Base-by-base conservation (phyloP, 2,329 filamentous ascomycete genomes). In the Lachnellula suecica region DNA sequence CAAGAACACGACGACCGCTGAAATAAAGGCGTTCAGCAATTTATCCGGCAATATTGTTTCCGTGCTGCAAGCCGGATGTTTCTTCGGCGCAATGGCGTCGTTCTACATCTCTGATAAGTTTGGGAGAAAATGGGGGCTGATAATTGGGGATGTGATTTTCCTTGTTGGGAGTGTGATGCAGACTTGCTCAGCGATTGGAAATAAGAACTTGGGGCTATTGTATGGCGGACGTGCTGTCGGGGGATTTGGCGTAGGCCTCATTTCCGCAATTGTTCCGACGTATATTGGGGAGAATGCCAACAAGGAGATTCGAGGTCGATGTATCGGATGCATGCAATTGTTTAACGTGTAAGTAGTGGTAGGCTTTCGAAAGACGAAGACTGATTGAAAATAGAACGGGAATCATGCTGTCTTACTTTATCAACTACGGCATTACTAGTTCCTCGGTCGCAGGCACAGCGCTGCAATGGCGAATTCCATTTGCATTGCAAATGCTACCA, bases 61-160 rank as follows among this genome's bases (percentile, higher is more conserved):
- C 20, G 80, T 87, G 45, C 91, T 89, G 72, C 89, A 93, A 69
- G 89, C 88, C 8, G 88, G 89, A 52, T 88, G 88, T 52, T 92
- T 93, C 73, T 92, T 93, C 61, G 89, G 89, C 46, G 82, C 84
- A 10, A 71, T 90, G 31, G 78, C 81, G 53, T 86, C 83, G 49
- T 91, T 87, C 61, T 77, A 73, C 8, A 77, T 81, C 31, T 83
- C 79, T 31, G 83, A 87, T 72, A 88, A 79, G 66, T 72, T 85
- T 53, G 88, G 88, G 20, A 80, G 88, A n/a, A 82, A 81, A 64
- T 79, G 75, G 65, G 84, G 82, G 20, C 74, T 91, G 2, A 71
- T 83, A 53, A 59, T 83, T 44, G 86, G 84, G 65, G 71, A 77
- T 2, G 44, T 78, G 27, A 59, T 91, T 57, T 91, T 91, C 69